Base-by-base conservation (phyloP, 2,329 filamentous ascomycete species). In the Aspergillus pseudotamarii region DNA sequence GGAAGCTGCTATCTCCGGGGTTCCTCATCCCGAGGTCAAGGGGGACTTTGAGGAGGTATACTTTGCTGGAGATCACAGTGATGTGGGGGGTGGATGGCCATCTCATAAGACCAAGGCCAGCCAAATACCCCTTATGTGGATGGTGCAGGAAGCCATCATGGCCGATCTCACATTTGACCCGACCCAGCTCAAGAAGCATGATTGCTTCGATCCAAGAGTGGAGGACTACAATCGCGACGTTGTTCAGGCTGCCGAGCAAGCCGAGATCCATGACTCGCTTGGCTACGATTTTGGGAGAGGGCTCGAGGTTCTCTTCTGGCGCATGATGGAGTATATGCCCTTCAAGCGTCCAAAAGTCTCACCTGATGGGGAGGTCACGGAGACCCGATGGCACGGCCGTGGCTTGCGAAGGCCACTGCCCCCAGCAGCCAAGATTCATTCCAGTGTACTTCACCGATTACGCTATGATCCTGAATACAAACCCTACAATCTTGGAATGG, bases 21-120 rank as follows among this genome's bases (percentile, higher is more conserved):
- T 41, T 21, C 28, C 28, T 16, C 21, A 14, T 5, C 38, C 57
- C 14, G 16, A 1, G 12, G 26, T 58, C 12, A 57, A 68, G 8
- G 58, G 50, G 12, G 89, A 94, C 67, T 88, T 94, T 43, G 85
- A 91, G 64, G 91, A 94, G 70, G 86, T 94, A 3, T 80, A 76
- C 70, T 94, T 94, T 68, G 81, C 91, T 0, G 91, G 91, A 1
- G 87, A 88, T 6, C 91, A 94, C 64, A 90, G 85, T 2, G 91
- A 93, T 65, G 86, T 93, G 23, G 91, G 91, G 0, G 91, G 91
- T 10, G 91, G 91, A 0, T 93, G 90, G 90, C 58, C 64, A 0
- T 81, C 81, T 21, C 89, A 90, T 69, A 71, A 75, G 28, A 78
- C 76, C 58, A 82, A 87, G 10, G 80, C 90, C 50, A 90, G 87